These are phyloP conservation scores for Singerocomus rubriflavus DNA, from an alignment of 1,284 basidiomycete species.

Conservation along the genomic window DNA sequence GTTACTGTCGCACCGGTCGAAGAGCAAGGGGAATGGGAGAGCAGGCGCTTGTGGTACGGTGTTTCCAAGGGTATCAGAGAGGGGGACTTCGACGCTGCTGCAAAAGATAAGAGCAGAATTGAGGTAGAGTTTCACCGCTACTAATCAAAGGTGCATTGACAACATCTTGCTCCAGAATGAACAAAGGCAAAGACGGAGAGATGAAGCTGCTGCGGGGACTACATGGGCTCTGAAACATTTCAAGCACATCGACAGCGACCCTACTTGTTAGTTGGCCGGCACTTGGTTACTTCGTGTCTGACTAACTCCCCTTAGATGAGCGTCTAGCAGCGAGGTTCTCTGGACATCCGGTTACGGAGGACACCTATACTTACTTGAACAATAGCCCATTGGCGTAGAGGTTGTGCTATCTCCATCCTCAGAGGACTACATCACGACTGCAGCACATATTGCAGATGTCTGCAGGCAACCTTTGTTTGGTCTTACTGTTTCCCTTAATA, in stretches of 20 bases:
- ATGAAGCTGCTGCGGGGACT: constrained; percentile 72
- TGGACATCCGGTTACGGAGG: constrained; percentile 58
- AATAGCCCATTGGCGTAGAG: constrained; percentile 41
- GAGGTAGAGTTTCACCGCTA: constrained; percentile 55
- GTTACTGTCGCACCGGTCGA: constrained; percentile 61
- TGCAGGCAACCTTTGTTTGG: constrained; percentile 22
- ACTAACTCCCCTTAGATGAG: constrained; percentile 47
- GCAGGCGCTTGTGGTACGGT: constrained; percentile 79
- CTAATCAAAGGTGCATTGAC: not conserved
- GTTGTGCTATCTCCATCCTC: constrained; percentile 1
- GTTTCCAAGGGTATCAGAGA: constrained; percentile 91
- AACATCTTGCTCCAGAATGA: constrained; percentile 61
- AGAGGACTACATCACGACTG: constrained; percentile 5
- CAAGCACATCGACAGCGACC: constrained; percentile 61
- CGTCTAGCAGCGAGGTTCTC: constrained; percentile 51
- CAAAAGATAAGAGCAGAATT: constrained; percentile 86
- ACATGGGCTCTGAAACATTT: constrained; percentile 82
- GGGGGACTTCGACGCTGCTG: constrained; percentile 91
- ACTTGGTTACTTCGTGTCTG: not conserved
- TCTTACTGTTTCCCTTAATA: constrained; percentile 11
- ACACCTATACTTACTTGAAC: constrained; percentile 59
- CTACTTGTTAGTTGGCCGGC: constrained; percentile 55
- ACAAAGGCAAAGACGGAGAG: constrained; percentile 84
- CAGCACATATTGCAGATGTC: constrained; percentile 10
- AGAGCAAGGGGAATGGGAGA: constrained; percentile 82